These are phyloP conservation scores for Plasmopara viticola DNA, from an alignment of 352 stramenopile genomes.

Conservation along the genomic window DNA sequence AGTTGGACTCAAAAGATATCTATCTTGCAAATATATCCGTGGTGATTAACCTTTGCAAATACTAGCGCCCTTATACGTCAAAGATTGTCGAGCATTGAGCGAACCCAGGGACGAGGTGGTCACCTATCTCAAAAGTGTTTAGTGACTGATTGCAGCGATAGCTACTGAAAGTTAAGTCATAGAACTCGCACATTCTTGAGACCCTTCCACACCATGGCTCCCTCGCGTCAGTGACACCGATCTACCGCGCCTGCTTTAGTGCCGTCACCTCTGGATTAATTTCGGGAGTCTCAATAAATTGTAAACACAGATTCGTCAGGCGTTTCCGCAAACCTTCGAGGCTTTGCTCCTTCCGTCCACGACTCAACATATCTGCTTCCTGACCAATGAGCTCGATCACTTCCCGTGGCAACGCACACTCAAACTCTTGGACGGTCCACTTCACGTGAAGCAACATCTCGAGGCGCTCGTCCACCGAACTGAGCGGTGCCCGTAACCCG, in stretches of 20 bases:
- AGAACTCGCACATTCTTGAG: no score
- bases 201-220: no score
- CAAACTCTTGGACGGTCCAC: slow-evolving; percentile 90
- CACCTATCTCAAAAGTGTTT: no score
- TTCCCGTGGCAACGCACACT: slow-evolving; percentile 83
- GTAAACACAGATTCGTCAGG: slow-evolving; percentile 83
- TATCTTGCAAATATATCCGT: no score
- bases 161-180: no score
- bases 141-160: no score
- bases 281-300: slow-evolving; percentile 90
- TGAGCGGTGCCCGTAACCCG: slow-evolving; percentile 47
- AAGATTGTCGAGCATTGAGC: no score
- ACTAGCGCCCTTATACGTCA: no score
- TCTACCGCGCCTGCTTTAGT: slow-evolving; percentile 28
- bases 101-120: no score
- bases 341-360: slow-evolving; percentile 69
- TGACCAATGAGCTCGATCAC: slow-evolving; percentile 90
- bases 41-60: no score
- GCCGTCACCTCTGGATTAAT: slow-evolving; percentile 88
- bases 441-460: slow-evolving; percentile 91
- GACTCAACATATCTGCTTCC: slow-evolving; percentile 89
- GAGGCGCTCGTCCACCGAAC: slow-evolving; percentile 79
- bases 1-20: no score
- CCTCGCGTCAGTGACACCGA: no score
- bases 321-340: slow-evolving; percentile 84